Evolutionary conservation across 768 basidiomycete species (phyloP).

Genomic region (Tulasnella sp.): DNA sequence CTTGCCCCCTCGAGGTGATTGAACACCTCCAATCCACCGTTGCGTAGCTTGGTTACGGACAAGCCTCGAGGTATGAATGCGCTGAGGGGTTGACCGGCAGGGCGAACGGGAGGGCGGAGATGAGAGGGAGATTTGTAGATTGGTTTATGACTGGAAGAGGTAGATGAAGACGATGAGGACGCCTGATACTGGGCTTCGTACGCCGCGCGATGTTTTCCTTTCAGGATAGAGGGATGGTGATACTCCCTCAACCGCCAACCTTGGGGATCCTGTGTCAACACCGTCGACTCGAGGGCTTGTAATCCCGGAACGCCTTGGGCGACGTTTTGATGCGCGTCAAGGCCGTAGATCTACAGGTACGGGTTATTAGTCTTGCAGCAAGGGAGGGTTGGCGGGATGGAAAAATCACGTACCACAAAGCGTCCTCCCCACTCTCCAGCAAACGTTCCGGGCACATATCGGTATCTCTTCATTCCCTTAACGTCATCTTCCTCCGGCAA

Average conservation of each 20-base stretch:
- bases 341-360: constrained; percentile 5
- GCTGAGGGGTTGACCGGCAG: background rate
- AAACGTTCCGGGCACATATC: constrained; percentile 19
- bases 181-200: background rate
- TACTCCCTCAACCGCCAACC: constrained; percentile 15
- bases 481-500: background rate
- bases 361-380: background rate
- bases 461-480: background rate
- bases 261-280: constrained; percentile 8
- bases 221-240: constrained; percentile 8
- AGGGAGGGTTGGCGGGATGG: background rate
- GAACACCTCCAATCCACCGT: background rate
- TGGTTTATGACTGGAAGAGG: background rate
- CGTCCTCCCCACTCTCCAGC: constrained; percentile 23
- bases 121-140: background rate
- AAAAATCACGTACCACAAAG: constrained; percentile 18
- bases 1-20: background rate
- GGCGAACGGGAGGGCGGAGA: background rate
- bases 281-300: background rate
- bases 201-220: background rate
- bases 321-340: constrained; percentile 7
- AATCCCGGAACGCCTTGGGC: constrained; percentile 1
- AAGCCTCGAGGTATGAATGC: background rate
- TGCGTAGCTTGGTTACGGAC: background rate
- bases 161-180: background rate